Evolutionary conservation across 176 grass and related monocot species (phyloP), one percentile per base, ranked within the genome.

Genomic region (Paspalum notatum): DNA sequence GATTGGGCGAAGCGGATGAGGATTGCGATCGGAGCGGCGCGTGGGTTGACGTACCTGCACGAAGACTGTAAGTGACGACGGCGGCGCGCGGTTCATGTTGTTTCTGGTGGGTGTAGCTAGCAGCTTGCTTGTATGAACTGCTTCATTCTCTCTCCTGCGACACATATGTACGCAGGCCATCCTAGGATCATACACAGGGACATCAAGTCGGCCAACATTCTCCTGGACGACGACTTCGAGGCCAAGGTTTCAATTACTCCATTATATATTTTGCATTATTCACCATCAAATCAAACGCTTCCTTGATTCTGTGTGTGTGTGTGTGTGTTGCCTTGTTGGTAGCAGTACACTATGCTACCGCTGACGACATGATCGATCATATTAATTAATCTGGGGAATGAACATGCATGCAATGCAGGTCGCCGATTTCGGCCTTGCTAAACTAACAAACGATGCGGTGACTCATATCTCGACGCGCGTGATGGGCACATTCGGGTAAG

Each of bases 201-300:
- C 79, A 98, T 98, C 83, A 98, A 98, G 74, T 95, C 92, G 15
- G 88, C 90, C 49, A 95, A 98, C 84, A 98, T 95, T 52, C 95
- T 98, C 17, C 74, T 98, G 68, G 95, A 98, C 80, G 80, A 91
- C 53, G 84, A 83, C 47, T 98, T 94, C 77, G 95, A 98, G 26
- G 87, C 92, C 39, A 90, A 94, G 90, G 95, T 88, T 38, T 5
- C 5, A 46, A 32, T 32, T 32, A 32, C 32, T 32, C 32, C 4
- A 12, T 57, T 8, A n/a, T n/a, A n/a, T n/a, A 9, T 45, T 32
- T 32, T 46, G 10, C 8, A 46, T 9, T 10, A 10, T 46, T 8
- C 44, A 46, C 44, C 44, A 46, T 46, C 54, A 32, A 32, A 32
- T 32, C 54, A 21, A 41, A 41, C 11, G 5, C 2, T 25, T 15